These are phyloP conservation scores for Cladophialophora yegresii DNA, from an alignment of 2,329 filamentous ascomycete genomes.

Conservation along the genomic window DNA sequence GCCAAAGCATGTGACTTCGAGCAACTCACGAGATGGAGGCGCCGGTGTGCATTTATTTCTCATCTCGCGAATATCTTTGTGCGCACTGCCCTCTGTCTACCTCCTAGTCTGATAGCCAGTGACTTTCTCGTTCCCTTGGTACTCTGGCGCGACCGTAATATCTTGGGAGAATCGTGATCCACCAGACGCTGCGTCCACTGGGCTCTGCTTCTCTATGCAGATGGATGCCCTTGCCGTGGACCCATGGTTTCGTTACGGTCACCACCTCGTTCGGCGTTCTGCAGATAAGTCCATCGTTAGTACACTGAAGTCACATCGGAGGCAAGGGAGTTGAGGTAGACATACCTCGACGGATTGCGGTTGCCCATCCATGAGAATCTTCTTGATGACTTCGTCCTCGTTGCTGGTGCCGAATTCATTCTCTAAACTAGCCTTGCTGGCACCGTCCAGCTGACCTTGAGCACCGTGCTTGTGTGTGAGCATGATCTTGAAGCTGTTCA, in stretches of 20 bases:
- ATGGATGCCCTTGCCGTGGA: conserved; percentile 31
- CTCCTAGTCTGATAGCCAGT: not conserved
- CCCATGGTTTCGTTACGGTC: conserved; percentile 35
- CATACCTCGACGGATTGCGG: conserved; percentile 64
- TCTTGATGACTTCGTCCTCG: conserved; percentile 77
- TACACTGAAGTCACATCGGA: not conserved
- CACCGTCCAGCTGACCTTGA: conserved; percentile 75
- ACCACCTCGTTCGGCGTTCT: conserved; percentile 31
- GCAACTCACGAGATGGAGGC: not conserved
- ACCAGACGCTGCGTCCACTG: not conserved
- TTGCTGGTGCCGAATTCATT: conserved; percentile 82
- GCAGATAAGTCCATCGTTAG: conserved; percentile 1
- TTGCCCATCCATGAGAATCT: conserved; percentile 76
- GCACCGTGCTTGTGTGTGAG: conserved; percentile 83
- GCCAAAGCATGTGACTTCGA: not conserved
- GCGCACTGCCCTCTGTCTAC: not conserved
- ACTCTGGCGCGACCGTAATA: not conserved
- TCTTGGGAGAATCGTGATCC: not conserved
- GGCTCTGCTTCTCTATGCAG: conserved; percentile 15
- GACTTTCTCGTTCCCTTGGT: not conserved
- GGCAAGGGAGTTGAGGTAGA: conserved; percentile 16
- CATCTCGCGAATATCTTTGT: not conserved
- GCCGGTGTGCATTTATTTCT: not conserved
- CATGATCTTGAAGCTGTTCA: conserved; percentile 87
- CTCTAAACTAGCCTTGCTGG: conserved; percentile 73